These are phyloP conservation scores for Boletus sp. DNA, from an alignment of 768 basidiomycete genomes.

Conservation along the genomic window DNA sequence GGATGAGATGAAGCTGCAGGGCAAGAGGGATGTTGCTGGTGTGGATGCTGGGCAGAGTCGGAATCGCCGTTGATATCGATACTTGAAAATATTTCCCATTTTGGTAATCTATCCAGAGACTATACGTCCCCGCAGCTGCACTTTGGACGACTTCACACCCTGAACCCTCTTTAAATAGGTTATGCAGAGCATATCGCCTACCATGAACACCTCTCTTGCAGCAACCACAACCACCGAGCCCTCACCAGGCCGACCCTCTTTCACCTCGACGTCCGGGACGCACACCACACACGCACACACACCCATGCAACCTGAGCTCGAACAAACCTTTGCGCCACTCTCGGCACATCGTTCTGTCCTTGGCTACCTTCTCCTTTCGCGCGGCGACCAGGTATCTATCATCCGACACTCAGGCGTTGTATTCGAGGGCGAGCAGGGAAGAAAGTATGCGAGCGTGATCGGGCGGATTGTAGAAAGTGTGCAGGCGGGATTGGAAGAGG, in stretches of 20 bases:
- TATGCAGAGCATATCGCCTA: conserved; percentile 6
- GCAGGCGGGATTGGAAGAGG: conserved; percentile 73
- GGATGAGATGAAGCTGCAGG: conserved; percentile 67
- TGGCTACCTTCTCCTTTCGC: conserved; percentile 80
- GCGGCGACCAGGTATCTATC: conserved; percentile 69
- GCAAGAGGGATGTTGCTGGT: conserved; percentile 38
- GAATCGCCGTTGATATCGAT: conserved; percentile 35
- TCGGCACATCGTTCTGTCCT: conserved; percentile 82
- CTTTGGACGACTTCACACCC: conserved; percentile 8
- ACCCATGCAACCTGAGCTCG: conserved; percentile 71
- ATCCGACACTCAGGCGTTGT: conserved; percentile 82
- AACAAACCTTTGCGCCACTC: conserved; percentile 71
- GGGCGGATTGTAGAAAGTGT: conserved; percentile 76
- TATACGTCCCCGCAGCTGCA: not conserved
- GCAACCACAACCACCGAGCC: not conserved
- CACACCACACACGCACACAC: conserved; percentile 16
- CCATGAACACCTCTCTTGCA: conserved; percentile 15
- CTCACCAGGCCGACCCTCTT: not conserved
- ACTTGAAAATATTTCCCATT: not conserved
- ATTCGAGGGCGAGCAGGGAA: conserved; percentile 82
- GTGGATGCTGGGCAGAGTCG: conserved; percentile 49
- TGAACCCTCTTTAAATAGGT: conserved; percentile 13
- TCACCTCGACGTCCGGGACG: conserved; percentile 11
- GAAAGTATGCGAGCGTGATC: conserved; percentile 68
- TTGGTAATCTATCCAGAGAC: not conserved